These are phyloP conservation scores for Thymus mandschuricus DNA, from an alignment of 257 asterid species.

Conservation along the genomic window DNA sequence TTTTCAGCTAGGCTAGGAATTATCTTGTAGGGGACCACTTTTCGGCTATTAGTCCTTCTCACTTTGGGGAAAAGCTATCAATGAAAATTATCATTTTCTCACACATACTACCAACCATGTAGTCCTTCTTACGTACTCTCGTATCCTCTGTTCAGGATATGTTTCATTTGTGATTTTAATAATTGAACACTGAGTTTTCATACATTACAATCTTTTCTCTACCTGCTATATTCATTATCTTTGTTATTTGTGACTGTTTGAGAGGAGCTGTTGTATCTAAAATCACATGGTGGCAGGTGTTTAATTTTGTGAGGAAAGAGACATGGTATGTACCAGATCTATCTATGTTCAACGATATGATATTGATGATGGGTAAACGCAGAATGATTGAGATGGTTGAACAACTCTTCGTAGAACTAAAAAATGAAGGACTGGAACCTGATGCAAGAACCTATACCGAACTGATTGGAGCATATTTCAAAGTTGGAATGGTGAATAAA, in stretches of 20 bases:
- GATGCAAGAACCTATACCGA: constrained; percentile 69
- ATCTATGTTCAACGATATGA: constrained; percentile 58
- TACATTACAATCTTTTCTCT: neutral
- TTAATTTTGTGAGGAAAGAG: constrained; percentile 62
- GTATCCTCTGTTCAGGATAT: neutral
- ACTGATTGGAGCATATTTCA: constrained; percentile 74
- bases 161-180: neutral
- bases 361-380: constrained; percentile 59
- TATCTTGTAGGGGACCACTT: no score
- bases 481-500: constrained; percentile 52
- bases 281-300: constrained; percentile 57
- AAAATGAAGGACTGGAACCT: constrained; percentile 59
- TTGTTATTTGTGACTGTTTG: neutral
- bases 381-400: constrained; percentile 61
- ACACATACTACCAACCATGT: no score
- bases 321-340: constrained; percentile 63
- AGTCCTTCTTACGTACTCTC: neutral
- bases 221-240: neutral
- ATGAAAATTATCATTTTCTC: neutral
- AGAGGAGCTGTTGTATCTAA: constrained; percentile 22
- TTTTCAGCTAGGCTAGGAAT: no score
- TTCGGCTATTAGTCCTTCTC: no score
- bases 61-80: no score
- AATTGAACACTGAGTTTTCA: neutral
- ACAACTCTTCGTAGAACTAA: constrained; percentile 46